phyloP scores from a whole-genome alignment of 2,329 filamentous ascomycete genomes.

The Elsinoe fawcettii region DNA sequence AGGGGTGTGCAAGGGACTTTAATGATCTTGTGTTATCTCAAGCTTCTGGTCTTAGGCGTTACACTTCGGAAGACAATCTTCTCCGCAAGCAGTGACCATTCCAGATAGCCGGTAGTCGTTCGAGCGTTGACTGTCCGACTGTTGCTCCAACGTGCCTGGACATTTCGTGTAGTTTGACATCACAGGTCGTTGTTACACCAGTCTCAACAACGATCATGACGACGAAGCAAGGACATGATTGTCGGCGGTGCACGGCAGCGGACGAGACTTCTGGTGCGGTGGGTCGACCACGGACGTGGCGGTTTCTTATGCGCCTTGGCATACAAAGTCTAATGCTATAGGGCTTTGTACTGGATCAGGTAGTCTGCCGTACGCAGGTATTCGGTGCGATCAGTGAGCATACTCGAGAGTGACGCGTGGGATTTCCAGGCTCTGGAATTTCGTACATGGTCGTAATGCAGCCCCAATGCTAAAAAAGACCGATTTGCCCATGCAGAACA shows the following conservation, averaged over 20 bases:
- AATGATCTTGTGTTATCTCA: neutral
- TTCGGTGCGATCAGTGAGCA: neutral
- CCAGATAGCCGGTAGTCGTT: neutral
- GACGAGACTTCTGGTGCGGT: slow-evolving; percentile 4
- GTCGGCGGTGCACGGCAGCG: neutral
- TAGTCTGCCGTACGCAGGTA: neutral
- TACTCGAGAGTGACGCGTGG: neutral
- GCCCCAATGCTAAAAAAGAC: neutral
- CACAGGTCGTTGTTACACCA: neutral
- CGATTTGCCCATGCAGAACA: neutral
- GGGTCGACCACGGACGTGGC: slow-evolving; percentile 1
- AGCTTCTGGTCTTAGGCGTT: neutral
- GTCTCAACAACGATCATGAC: slow-evolving; percentile 7
- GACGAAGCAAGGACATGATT: neutral
- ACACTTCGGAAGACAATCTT: neutral
- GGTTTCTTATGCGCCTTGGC: slow-evolving; percentile 8
- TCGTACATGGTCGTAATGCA: neutral
- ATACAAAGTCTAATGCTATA: neutral
- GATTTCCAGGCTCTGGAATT: neutral
- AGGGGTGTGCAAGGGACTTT: neutral
- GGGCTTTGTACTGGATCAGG: neutral
- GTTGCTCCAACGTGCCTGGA: neutral
- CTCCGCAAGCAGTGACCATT: neutral
- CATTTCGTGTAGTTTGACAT: neutral
- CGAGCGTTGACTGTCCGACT: neutral